A percentile compares a stretch with the other conserved stretches of the same genome.
Conservation (phyloP, 2,329 filamentous ascomycete species). For the Monosporascus sp. region DNA sequence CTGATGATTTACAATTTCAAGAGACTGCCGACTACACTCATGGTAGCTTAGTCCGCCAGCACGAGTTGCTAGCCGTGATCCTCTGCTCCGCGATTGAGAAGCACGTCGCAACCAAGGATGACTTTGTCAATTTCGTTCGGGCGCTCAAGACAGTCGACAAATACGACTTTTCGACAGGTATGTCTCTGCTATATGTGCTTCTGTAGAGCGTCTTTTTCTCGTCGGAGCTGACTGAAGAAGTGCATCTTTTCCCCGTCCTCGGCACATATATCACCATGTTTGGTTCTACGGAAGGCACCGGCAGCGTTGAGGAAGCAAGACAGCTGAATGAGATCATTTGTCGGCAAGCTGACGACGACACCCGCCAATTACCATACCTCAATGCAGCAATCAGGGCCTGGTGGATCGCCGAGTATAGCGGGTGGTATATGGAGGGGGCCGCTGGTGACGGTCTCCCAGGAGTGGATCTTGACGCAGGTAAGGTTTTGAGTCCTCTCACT, state of each 20-base stretch:
- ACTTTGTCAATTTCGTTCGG: constrained; percentile 68
- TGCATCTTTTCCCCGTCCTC: constrained; percentile 79
- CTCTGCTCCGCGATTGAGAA: constrained; percentile 73
- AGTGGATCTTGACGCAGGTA: constrained; percentile 57
- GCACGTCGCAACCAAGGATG: constrained; percentile 61
- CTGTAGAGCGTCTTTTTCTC: not conserved
- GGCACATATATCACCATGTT: constrained; percentile 72
- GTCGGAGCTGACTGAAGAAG: constrained; percentile 30
- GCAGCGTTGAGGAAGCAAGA: constrained; percentile 62
- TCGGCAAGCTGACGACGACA: constrained; percentile 57
- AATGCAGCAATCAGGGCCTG: constrained; percentile 73
- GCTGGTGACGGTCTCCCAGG: constrained; percentile 52
- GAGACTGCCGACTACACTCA: constrained; percentile 79
- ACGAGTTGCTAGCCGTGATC: constrained; percentile 81
- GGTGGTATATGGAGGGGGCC: constrained; percentile 74
- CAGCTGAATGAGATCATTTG: constrained; percentile 65
- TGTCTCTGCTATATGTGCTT: not conserved
- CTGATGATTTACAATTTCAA: constrained; percentile 50
- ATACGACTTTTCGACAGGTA: constrained; percentile 51
- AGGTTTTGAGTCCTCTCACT: constrained; percentile 9
- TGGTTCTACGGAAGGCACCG: constrained; percentile 68
- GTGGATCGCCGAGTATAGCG: constrained; percentile 93
- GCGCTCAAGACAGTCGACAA: constrained; percentile 65
- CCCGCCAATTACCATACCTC: constrained; percentile 69
- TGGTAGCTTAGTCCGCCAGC: constrained; percentile 76